Evolutionary conservation across 306 rosid species (phyloP).

Genomic region (Cercis canadensis): DNA sequence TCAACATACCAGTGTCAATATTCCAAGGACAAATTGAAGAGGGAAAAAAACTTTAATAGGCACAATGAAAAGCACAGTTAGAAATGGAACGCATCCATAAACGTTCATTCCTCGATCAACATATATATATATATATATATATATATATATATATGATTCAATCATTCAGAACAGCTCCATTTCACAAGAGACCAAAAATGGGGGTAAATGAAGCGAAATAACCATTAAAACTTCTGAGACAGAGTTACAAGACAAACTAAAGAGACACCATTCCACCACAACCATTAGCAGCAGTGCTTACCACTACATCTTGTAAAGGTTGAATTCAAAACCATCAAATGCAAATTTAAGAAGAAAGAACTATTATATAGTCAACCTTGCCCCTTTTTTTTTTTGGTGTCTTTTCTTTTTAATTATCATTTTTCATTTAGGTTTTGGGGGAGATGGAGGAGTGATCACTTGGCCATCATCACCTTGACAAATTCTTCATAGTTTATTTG

Average conservation of each 20-base stretch:
- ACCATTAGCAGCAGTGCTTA: conserved; percentile 29
- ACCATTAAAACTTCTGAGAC: conserved; percentile 32
- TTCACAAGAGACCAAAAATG: not conserved
- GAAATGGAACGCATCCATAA: not conserved
- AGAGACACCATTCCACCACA: conserved; percentile 27
- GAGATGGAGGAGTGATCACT: conserved; percentile 42
- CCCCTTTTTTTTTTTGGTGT: not conserved
- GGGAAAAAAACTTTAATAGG: not conserved
- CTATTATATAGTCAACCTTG: conserved; percentile 31
- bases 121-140: too few relatives aligned
- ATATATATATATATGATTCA: too few relatives aligned
- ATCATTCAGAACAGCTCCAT: not conserved
- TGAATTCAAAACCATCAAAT: conserved; percentile 39
- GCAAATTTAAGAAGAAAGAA: conserved; percentile 13
- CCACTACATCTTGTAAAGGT: conserved; percentile 34
- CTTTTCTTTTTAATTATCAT: not conserved
- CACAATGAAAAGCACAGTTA: not conserved
- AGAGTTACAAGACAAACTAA: conserved; percentile 29
- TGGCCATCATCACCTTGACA: conserved; percentile 95
- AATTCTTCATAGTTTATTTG: conserved; percentile 87
- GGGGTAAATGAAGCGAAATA: conserved; percentile 12
- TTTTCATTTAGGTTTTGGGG: conserved; percentile 7
- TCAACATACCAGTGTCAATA: too few relatives aligned
- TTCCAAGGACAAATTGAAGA: too few relatives aligned
- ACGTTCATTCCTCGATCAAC: not conserved